These are phyloP conservation scores for Rosa lucieae DNA, from an alignment of 306 rosid species.

Conservation along the genomic window DNA sequence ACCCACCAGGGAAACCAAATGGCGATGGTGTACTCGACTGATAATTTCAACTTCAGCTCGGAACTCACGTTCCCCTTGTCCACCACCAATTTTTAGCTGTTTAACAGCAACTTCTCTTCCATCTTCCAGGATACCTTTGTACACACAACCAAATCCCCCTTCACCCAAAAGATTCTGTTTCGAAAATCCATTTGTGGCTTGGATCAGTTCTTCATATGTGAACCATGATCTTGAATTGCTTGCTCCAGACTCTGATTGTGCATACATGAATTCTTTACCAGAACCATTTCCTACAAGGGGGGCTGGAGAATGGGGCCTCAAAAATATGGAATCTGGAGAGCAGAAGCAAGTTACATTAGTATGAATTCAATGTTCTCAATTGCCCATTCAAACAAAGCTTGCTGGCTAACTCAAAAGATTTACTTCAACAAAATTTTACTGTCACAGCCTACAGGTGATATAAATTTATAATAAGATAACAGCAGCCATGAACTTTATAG, in stretches of 20 bases:
- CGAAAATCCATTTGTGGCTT: conserved; percentile 83
- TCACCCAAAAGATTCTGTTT: conserved; percentile 75
- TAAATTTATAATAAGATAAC: not conserved
- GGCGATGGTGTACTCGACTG: conserved; percentile 96
- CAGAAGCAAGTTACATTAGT: conserved; percentile 30
- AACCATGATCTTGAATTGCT: conserved; percentile 74
- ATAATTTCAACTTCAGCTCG: conserved; percentile 97
- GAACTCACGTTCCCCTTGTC: conserved; percentile 98
- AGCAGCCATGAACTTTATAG: not conserved
- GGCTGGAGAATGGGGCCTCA: conserved; percentile 70
- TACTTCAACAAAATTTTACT: not conserved
- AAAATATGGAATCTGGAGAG: conserved; percentile 62
- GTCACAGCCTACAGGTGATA: not conserved
- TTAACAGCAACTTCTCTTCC: conserved; percentile 96
- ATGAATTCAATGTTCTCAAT: conserved; percentile 17
- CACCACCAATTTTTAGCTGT: conserved; percentile 88
- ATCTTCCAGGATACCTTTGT: conserved; percentile 75
- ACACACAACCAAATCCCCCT: conserved; percentile 99
- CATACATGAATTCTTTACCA: conserved; percentile 54
- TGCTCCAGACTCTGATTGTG: conserved; percentile 68
- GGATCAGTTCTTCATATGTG: conserved; percentile 73
- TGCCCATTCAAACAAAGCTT: conserved; percentile 17
- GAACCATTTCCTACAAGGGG: conserved; percentile 47
- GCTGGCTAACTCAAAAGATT: conserved; percentile 21
- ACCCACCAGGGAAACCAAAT: conserved; percentile 95